Percentiles rank a stretch among this genome's conserved stretches.
phyloP scores from a whole-genome alignment of 768 basidiomycete genomes.

The Pisolithus albus region DNA sequence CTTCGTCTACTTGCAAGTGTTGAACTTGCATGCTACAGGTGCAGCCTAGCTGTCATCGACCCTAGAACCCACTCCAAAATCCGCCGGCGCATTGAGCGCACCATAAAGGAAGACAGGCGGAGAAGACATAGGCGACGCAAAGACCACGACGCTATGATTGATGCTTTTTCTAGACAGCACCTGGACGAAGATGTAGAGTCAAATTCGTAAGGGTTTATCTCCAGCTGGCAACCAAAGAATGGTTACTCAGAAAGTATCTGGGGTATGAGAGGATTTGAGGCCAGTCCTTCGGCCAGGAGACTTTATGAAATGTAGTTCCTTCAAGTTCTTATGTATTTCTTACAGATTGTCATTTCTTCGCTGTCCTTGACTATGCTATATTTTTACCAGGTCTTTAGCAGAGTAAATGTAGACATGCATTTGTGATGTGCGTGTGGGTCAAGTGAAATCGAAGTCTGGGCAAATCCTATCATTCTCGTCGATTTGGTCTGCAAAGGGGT shows the following conservation, averaged over 20 bases:
- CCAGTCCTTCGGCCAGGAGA: background rate
- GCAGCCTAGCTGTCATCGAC: conserved; percentile 60
- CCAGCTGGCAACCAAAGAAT: conserved; percentile 2
- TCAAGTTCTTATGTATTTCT: conserved; percentile 14
- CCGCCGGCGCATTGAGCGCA: conserved; percentile 65
- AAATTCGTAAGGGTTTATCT: conserved; percentile 14
- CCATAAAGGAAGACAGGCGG: conserved; percentile 82
- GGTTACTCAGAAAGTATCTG: background rate
- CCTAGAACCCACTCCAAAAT: conserved; percentile 58
- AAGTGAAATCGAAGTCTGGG: background rate
- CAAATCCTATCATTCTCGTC: too few species aligned
- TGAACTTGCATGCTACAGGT: conserved; percentile 77
- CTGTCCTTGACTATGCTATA: conserved; percentile 5
- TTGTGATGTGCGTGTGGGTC: background rate
- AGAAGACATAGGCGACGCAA: conserved; percentile 75
- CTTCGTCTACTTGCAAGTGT: conserved; percentile 76
- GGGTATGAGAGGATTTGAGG: background rate
- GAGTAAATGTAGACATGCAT: background rate
- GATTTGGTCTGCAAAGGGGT: too few species aligned
- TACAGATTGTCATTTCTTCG: conserved; percentile 15
- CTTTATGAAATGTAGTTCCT: background rate
- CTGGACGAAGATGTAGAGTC: conserved; percentile 26
- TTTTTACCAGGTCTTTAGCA: background rate
- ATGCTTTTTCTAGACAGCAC: conserved; percentile 60
- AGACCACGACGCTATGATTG: conserved; percentile 77